Evolutionary conservation across 2,329 filamentous ascomycete genomes (phyloP), one percentile per base, ranked within the genome.

Genomic region (Penicillium palitans): DNA sequence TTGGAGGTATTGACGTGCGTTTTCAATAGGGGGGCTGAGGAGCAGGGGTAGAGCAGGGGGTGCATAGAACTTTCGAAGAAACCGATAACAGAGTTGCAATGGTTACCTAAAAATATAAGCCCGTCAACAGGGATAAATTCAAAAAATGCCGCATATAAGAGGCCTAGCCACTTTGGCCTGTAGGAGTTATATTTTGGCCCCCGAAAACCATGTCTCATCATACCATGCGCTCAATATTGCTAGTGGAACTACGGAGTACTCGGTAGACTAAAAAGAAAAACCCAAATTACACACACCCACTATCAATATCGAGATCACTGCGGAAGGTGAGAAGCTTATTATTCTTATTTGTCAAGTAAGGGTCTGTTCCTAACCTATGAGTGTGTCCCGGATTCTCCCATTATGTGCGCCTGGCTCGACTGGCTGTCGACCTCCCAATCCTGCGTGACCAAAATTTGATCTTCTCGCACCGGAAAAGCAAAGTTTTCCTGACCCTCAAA

Each of bases 381-480:
- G 8, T 45, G 15, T 46, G 9, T 46, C 6, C 19, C 6, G 6
- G 5, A 29, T 6, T 46, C 44, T 8, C 3, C 15, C 6, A 56
- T 54, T 25, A 61, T 61, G 19, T 59, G 51, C 33, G 59, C 40
- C 40, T 54, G 52, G 40, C 59, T 61, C 6, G 56, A 61, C 33
- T 61, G 52, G 17, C 59, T 61, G 33, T 56, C 56, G 1, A 61
- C 56, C 45, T 61, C 59, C 59, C 59, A 61, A 24, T 61, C 57
- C 19, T 52, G 46, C 8, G 59, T 61, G 13, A 61, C 56, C 4
- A 59, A 45, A 40, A 61, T 59, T 15, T 54, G 56, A 33, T 59
- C 45, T 19, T 21, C 25, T 40, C 25, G 31, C 8, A 47, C 37
- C 8, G 29, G 42, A 17, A 46, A 25, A 19, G 44, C 24, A 13